Evolutionary conservation across 306 rosid species (phyloP), one percentile per base, ranked within the genome.

Genomic region (Acacia acuminata): DNA sequence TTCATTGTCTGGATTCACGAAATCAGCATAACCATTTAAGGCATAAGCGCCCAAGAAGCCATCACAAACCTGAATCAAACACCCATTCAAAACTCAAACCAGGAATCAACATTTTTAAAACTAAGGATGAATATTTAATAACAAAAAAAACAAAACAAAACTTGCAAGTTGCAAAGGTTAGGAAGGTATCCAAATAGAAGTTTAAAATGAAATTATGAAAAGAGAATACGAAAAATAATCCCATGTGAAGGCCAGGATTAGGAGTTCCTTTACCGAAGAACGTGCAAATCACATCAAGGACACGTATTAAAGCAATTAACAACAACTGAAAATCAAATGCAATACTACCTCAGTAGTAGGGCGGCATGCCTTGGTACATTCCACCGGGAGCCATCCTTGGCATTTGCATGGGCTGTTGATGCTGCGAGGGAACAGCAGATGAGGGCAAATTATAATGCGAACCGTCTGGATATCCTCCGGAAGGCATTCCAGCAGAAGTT

Each of bases 1-100:
- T 86, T 92, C 94, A 92, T 83, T 86, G 89, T 90, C 97, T 89
- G 93, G 91, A 90, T 84, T 90, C 88, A 90, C 86, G 92, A 85
- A 90, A 92, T 85, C 97, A 92, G 88, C 94, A 90, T 82, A 92
- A 92, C 91, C 94, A 92, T 86, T 84, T 87, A 90, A 92, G 84
- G 94, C 92, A 92, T 82, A 81, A 88, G 89, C 90, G 89, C 81
- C 92, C 93, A 90, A 90, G 93, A 87, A 92, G 94, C 97, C 93
- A 90, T 87, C 94, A 92, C 78, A 79, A 85, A 90, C 92, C 93
- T 90, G 97, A 89, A 90, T 79, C 91, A 89, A 92, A 90, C 79
- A 90, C 85, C 91, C 87, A 89, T 83, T 78, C 84, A 89, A 78
- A 84, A 82, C 91, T 85, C 87, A 56, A 56, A 56, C 63, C 63